Conservation (phyloP, 129 eudicot genomes). For the Scalesia atractyloides region DNA sequence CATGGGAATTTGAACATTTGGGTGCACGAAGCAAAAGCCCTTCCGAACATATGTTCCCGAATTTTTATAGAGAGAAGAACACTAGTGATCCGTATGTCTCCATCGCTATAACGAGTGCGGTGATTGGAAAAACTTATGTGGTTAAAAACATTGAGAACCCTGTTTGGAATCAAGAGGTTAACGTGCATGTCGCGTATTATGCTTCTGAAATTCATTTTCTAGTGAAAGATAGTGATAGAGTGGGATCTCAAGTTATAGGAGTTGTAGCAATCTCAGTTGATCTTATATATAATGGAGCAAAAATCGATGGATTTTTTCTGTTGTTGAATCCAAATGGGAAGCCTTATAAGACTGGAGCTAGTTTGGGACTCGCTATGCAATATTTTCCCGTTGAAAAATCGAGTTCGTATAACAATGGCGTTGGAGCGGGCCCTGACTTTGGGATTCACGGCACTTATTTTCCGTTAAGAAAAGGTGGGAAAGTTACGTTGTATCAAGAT, state of each 20-base stretch:
- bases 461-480: conserved; percentile 90
- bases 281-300: conserved; percentile 52
- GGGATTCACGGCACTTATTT: conserved; percentile 88
- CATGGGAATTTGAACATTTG: conserved; percentile 83
- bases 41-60: conserved; percentile 90
- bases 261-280: conserved; percentile 71
- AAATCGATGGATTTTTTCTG: conserved; percentile 71
- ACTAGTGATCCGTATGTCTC: conserved; percentile 94
- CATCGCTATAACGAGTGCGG: conserved; percentile 57
- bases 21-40: conserved; percentile 80
- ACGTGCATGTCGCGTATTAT: conserved; percentile 78
- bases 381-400: conserved; percentile 61
- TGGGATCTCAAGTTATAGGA: conserved; percentile 92
- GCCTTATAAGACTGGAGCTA: conserved; percentile 73
- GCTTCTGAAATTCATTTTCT: conserved; percentile 79
- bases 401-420: conserved; percentile 63
- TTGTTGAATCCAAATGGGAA: conserved; percentile 61
- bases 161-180: conserved; percentile 79
- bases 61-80: conserved; percentile 51
- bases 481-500: conserved; percentile 89
- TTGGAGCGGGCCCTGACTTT: conserved; percentile 83
- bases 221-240: conserved; percentile 84
- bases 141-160: conserved; percentile 75
- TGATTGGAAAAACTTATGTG: conserved; percentile 84
- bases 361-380: conserved; percentile 61